Evolutionary conservation across 345 rosid genomes (phyloP), one percentile per base, ranked within the genome.

Genomic region (Balakata baccata): DNA sequence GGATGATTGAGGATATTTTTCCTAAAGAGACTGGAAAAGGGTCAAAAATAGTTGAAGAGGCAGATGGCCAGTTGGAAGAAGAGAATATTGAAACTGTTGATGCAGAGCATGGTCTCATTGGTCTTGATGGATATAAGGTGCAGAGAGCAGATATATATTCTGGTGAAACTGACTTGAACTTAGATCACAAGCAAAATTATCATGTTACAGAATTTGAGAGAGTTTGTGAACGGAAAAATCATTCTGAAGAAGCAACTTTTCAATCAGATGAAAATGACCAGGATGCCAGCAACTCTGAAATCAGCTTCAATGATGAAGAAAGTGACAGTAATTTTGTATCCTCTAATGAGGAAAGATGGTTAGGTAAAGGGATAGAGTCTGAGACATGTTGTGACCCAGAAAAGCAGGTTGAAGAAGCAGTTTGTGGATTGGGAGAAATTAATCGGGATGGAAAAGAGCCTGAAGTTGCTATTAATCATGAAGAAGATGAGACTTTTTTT

Each of bases 31-130:
- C 68, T 70, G 84, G 69, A 75, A 79, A 78, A 73, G 85, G 81
- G 65, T 74, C 83, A 64, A 74, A 75, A 67, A 74, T 74, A 75
- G 79, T 11, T 77, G 87, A 76, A 82, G 68, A 75, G 79, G 81
- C 51, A 68, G 77, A 78, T 69, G 77, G 72, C 71, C 37, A 50
- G 73, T 89, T 79, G 70, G 80, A 74, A 64, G 78, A 70, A 74
- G 80, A 82, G 75, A 81, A 66, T 62, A 68, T 68, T 81, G 89
- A 85, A 71, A 75, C 75, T 70, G 73, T 78, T 77, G 79, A 69
- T 57, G 72, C 84, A 71, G 74, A 76, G 63, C 81, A 84, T 64
- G 81, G 71, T 80, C 50, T 79, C 74, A 62, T 73, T 75, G 82
- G 77, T 68, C 71, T 70, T 54, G 64, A 81, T 43, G 86, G 75